Evolutionary conservation across 192 early-diverging fungal species (phyloP), one percentile per base, ranked within the genome.

Genomic region (Paraglomus brasilianum): DNA sequence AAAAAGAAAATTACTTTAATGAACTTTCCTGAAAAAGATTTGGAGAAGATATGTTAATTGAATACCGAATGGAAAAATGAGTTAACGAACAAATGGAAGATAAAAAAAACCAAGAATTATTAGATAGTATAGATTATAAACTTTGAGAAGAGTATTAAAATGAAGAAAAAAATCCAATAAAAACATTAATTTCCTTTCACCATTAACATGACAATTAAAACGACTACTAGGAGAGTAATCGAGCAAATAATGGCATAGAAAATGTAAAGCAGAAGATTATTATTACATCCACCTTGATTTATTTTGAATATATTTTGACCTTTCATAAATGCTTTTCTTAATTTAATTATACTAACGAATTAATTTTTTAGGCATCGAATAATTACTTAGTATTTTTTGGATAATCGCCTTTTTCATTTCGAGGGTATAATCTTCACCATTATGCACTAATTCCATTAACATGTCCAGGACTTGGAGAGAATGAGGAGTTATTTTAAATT

Each of bases 161-260:
- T n/a, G n/a, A 56, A 56, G 30, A 56, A 56, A 56, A 24, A 56
- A 56, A n/a, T 24, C n/a, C n/a, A 56, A 22, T 56, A 56, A 56
- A 56, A 56, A 56, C 53, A 56, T 24, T 56, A 56, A 56, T 56
- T 56, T 22, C 30, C 30, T 56, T 24, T 24, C 53, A 56, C 30
- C n/a, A 56, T 24, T 56, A 56, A 56, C 53, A 6, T 10, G 53
- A 56, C 7, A 56, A 56, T 56, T 56, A 56, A 56, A 56, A 56
- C 7, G 6, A 56, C 53, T 56, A 56, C 3, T 56, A 56, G 30
- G 30, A 56, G 53, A 56, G 6, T 24, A 24, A 24, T 24, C 53
- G 53, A 56, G 6, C 2, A 56, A 56, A 56, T 56, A 56, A 56
- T 24, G 22, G 53, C 53, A 56, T 56, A 56, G 53, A 56, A 56